These are phyloP conservation scores for Rhynchosporium graminicola DNA, from an alignment of 2,329 filamentous ascomycete species.

Conservation along the genomic window DNA sequence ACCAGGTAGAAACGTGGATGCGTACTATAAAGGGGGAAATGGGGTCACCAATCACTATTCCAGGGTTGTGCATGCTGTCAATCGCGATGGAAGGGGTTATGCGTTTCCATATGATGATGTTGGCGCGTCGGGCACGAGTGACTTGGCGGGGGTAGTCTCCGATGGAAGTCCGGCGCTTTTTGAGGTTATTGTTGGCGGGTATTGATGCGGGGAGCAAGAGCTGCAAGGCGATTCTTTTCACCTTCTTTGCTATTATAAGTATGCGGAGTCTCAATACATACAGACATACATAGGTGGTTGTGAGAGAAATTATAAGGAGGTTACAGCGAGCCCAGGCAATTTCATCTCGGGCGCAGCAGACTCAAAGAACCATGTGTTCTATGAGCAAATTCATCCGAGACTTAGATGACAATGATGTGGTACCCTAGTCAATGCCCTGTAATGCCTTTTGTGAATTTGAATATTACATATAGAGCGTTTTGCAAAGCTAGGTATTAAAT, in stretches of 20 bases:
- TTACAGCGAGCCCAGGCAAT: no score
- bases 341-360: no score
- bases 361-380: no score
- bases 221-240: background rate
- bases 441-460: no score
- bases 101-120: conserved; percentile 70
- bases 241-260: background rate
- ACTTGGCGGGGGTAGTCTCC: conserved; percentile 54
- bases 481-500: no score
- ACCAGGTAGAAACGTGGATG: conserved; percentile 50
- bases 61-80: conserved; percentile 57
- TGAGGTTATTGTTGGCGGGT: conserved; percentile 25
- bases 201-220: background rate
- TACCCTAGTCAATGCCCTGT: no score
- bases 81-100: conserved; percentile 61
- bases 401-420: no score
- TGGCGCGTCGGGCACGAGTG: conserved; percentile 59
- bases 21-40: conserved; percentile 52
- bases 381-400: no score
- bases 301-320: no score
- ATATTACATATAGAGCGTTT: no score
- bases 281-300: no score
- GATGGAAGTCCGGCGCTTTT: conserved; percentile 42
- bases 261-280: no score
- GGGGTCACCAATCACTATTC: conserved; percentile 63